Base-by-base conservation (phyloP, 2,329 filamentous ascomycete species). In the Colletotrichum sp. region DNA sequence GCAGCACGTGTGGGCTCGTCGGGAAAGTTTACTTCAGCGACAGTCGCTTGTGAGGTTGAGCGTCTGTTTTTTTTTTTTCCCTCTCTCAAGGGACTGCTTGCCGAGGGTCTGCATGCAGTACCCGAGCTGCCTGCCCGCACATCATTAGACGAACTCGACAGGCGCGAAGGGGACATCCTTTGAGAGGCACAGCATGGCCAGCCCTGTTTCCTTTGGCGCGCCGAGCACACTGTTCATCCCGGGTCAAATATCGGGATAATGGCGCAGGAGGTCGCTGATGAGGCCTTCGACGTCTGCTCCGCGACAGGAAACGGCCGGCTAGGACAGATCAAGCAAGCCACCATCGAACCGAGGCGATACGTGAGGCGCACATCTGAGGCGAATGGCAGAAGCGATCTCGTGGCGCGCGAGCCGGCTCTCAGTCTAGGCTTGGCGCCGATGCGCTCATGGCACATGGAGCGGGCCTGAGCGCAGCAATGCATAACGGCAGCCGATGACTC, bases 71-170 rank as follows among this genome's bases (percentile, higher is more conserved):
- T 32, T 39, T 32, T 25, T 64, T 15, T 12, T 6, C 11, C 11
- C 27, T 34, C 30, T 25, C 36, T 16, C 74, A 74, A 76, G 71
- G 71, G 67, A 74, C 57, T 48, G 71, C 74, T 76, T 76, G 74
- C 71, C 39, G 63, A 44, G 8, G 22, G 19, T 28, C 12, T 55
- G 36, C 61, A 72, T 66, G 74, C 74, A 48, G 16, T 30, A 69
- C 65, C 34, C 71, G 39, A 67, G 36, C 71, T 59, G 22, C 34
- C 48, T 55, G 44, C 19, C 55, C 12, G 48, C 34, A 15, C 34
- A 69, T 65, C 48, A 74, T 76, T 65, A 71, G 74, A 76, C 59
- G 71, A 76, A 74, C 74, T 72, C 63, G 39, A 39, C 22, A 27
- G 57, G 15, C 63, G 61, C 39, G 64, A 64, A 44, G 63, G 70